Conservation (phyloP, 2,329 filamentous ascomycete genomes). For the Pyrenochaeta sp. region DNA sequence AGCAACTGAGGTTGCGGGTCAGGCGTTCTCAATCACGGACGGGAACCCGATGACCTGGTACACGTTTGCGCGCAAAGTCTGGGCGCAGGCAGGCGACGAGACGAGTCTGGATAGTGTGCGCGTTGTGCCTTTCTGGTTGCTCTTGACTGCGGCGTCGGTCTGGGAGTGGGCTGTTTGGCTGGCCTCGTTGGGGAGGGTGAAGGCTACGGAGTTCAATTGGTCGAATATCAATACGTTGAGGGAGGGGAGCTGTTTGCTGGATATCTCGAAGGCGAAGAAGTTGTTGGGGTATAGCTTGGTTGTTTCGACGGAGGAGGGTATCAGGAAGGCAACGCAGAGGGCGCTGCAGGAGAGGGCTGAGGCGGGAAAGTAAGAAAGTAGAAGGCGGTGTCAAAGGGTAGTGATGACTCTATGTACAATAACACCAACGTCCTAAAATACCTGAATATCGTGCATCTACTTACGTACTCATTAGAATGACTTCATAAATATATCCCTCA, state of each 20-base stretch:
- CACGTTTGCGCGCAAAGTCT: constrained; percentile 9
- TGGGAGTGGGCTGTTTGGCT: constrained; percentile 5
- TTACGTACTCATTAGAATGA: no score
- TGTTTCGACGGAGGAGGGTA: constrained; percentile 7
- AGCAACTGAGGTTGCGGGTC: constrained; percentile 4
- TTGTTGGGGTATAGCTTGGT: constrained; percentile 9
- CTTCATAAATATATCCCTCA: no score
- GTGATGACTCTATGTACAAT: background rate
- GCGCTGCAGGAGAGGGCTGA: background rate
- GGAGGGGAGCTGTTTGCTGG: constrained; percentile 3
- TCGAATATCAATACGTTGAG: constrained; percentile 6
- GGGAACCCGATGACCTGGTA: constrained; percentile 12
- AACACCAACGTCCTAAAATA: no score
- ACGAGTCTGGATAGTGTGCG: background rate
- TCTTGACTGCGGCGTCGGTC: background rate
- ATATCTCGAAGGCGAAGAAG: constrained; percentile 8
- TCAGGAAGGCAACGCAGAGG: constrained; percentile 1
- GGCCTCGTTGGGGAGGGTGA: constrained; percentile 3
- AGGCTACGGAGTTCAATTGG: constrained; percentile 1
- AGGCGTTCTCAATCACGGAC: constrained; percentile 16
- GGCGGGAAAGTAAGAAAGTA: background rate
- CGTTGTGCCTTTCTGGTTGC: constrained; percentile 2
- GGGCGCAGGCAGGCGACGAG: constrained; percentile 11
- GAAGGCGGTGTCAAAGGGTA: no score
- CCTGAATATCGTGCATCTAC: no score